Evolutionary conservation across 768 basidiomycete genomes (phyloP).

Genomic region (Suillus plorans): DNA sequence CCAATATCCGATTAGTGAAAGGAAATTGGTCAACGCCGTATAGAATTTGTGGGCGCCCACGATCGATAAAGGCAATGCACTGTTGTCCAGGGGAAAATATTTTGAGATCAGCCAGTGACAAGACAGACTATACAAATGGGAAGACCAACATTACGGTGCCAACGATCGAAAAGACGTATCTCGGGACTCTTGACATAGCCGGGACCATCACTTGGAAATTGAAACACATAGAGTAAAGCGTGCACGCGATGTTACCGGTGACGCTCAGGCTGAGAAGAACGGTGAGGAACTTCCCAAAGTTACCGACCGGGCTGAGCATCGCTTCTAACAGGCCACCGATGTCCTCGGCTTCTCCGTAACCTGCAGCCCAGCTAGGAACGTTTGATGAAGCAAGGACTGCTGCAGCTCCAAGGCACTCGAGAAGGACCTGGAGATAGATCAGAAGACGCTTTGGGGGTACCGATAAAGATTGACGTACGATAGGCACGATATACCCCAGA

Average conservation of each 20-base stretch:
- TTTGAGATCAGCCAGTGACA: constrained; percentile 11
- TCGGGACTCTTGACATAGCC: constrained; percentile 53
- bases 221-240: constrained; percentile 79
- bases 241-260: constrained; percentile 77
- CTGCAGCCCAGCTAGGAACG: constrained; percentile 55
- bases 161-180: constrained; percentile 68
- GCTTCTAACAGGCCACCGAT: constrained; percentile 66
- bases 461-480: constrained; percentile 42
- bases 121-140: background rate
- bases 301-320: constrained; percentile 57
- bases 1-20: constrained; percentile 72
- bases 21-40: constrained; percentile 58
- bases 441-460: constrained; percentile 1
- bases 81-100: constrained; percentile 21
- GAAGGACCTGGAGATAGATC: constrained; percentile 27
- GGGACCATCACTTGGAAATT: constrained; percentile 73
- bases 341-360: constrained; percentile 51
- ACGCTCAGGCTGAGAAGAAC: constrained; percentile 76
- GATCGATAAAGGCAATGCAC: constrained; percentile 67
- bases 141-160: constrained; percentile 62
- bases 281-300: constrained; percentile 70
- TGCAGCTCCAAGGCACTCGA: constrained; percentile 66
- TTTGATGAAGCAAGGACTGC: constrained; percentile 56
- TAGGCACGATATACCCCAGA: constrained; percentile 60
- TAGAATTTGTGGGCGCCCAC: constrained; percentile 71